phyloP scores from a whole-genome alignment of 305 asterid species.

The Fraxinus baroniana region DNA sequence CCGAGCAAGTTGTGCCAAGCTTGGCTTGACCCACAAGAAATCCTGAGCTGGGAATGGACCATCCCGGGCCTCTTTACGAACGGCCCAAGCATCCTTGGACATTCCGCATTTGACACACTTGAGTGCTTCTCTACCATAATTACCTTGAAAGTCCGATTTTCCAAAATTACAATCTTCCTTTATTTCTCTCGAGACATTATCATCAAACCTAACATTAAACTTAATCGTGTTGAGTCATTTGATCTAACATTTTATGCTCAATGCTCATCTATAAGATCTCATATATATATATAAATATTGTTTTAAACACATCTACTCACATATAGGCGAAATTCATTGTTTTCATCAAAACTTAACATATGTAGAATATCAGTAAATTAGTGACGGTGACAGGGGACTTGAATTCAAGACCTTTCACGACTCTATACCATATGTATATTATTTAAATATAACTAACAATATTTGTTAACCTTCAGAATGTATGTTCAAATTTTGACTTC shows the following conservation, averaged over 20 bases:
- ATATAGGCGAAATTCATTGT: not conserved
- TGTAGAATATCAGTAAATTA: not conserved
- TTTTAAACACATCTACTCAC: not conserved
- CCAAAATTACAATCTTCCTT: not conserved
- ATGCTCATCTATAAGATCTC: not conserved
- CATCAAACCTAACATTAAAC: not conserved
- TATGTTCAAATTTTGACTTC: slow-evolving; percentile 27
- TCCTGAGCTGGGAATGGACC: not conserved
- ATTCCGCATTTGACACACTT: not conserved
- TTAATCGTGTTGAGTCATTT: not conserved
- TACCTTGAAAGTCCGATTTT: not conserved
- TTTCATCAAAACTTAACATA: not conserved
- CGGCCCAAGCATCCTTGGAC: not conserved
- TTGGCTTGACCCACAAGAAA: not conserved
- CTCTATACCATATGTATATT: not conserved
- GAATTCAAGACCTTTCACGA: not conserved
- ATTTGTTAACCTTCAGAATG: not conserved
- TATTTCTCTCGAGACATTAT: not conserved
- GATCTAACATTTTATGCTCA: not conserved
- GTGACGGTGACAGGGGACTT: not conserved
- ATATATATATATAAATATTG: not conserved
- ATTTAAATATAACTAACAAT: not conserved
- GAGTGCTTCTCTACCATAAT: not conserved
- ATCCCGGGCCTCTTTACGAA: not conserved
- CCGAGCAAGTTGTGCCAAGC: not conserved